Conservation (phyloP, 225 moss, liverwort and hornwort species). For the Sphagnum tenellum region DNA sequence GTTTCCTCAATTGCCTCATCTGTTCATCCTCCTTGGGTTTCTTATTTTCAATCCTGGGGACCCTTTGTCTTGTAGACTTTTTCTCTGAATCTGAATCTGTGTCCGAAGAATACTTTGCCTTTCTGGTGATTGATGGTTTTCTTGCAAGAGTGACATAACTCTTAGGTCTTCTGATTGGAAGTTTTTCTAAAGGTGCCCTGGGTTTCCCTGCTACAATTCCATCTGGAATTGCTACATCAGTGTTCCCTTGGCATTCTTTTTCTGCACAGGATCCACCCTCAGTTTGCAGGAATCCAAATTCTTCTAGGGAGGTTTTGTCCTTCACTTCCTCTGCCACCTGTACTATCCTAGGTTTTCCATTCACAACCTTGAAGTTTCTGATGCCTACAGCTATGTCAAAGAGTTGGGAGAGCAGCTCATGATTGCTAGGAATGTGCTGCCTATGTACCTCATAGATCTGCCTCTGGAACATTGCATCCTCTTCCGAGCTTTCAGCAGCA, state of each 20-base stretch:
- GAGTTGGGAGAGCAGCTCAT: conserved; percentile 36
- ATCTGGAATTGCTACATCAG: too few species aligned
- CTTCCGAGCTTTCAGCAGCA: conserved; percentile 4
- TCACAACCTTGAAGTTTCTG: conserved; percentile 25
- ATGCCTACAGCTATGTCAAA: conserved; percentile 35
- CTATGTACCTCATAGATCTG: too few species aligned
- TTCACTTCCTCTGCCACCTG: conserved; percentile 30
- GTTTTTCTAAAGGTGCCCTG: neutral
- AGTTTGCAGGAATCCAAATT: too few species aligned
- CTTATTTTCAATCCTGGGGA: neutral
- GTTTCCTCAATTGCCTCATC: conserved; percentile 22
- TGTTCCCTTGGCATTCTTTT: too few species aligned
- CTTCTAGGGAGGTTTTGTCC: conserved; percentile 2
- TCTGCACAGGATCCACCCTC: too few species aligned
- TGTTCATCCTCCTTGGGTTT: conserved; percentile 17
- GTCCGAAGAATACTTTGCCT: conserved; percentile 3
- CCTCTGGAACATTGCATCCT: conserved; percentile 1
- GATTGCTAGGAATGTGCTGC: conserved; percentile 19
- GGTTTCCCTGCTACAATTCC: neutral
- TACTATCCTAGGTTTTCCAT: conserved; percentile 15
- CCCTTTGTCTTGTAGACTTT: conserved; percentile 11
- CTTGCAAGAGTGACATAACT: neutral
- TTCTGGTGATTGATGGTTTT: conserved; percentile 2
- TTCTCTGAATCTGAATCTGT: neutral
- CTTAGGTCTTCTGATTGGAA: neutral